Evolutionary conservation across 2,329 filamentous ascomycete genomes (phyloP).

Genomic region (Didymella pinodella): DNA sequence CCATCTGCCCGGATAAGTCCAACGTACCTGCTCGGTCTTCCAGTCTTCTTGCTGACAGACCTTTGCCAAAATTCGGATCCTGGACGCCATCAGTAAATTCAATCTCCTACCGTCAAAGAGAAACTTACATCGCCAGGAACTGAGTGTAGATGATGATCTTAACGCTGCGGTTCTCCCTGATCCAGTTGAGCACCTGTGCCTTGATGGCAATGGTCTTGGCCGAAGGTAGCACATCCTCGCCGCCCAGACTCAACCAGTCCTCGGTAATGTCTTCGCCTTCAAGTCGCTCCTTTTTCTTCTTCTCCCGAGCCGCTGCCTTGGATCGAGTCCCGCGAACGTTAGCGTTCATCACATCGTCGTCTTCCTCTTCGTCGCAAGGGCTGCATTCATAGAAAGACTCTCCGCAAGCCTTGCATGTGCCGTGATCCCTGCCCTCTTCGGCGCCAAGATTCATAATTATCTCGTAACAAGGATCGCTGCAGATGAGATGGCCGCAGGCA

Average conservation of each 20-base stretch:
- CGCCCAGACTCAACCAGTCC: constrained; percentile 51
- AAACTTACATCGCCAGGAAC: constrained; percentile 59
- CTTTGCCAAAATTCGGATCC: constrained; percentile 58
- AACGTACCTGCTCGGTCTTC: constrained; percentile 53
- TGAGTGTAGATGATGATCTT: constrained; percentile 70
- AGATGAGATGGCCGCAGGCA: constrained; percentile 65
- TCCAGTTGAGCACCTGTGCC: constrained; percentile 56
- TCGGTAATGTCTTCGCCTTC: constrained; percentile 41
- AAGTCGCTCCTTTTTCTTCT: constrained; percentile 23
- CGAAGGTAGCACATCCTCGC: constrained; percentile 52
- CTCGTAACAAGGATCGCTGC: constrained; percentile 56
- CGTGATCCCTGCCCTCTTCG: constrained; percentile 15
- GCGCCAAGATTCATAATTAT: constrained; percentile 40
- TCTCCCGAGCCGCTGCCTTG: constrained; percentile 23
- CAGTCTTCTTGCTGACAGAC: constrained; percentile 62
- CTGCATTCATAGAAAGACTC: constrained; percentile 9
- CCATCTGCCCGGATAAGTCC: background rate
- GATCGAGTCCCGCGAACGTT: constrained; percentile 27
- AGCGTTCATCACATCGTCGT: constrained; percentile 12
- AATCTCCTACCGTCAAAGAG: too few species aligned
- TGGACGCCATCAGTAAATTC: constrained; percentile 22
- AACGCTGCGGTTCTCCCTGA: constrained; percentile 53
- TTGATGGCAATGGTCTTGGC: constrained; percentile 58
- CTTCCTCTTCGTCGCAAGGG: constrained; percentile 35
- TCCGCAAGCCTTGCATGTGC: constrained; percentile 49